Percentiles rank a stretch among this genome's conserved stretches.
Conservation (phyloP, 2,329 filamentous ascomycete genomes). For the Exophiala spinifera region DNA sequence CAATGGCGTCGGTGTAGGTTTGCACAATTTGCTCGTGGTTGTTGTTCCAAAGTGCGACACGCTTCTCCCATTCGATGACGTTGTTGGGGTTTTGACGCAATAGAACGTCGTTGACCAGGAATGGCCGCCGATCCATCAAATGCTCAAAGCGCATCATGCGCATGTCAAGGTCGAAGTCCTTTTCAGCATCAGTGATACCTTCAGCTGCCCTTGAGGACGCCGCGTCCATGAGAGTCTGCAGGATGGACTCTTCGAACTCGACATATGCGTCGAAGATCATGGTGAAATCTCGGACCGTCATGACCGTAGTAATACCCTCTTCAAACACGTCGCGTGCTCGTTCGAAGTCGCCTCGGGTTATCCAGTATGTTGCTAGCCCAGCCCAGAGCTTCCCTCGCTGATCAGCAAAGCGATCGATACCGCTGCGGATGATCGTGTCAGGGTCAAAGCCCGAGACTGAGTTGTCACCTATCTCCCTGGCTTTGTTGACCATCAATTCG, state of each 20-base stretch:
- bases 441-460: constrained; percentile 83
- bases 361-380: constrained; percentile 94
- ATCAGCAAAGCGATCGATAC: constrained; percentile 85
- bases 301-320: constrained; percentile 93
- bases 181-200: constrained; percentile 71
- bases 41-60: constrained; percentile 90
- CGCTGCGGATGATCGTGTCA: constrained; percentile 87
- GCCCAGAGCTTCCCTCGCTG: constrained; percentile 95
- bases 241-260: constrained; percentile 95
- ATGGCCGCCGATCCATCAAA: constrained; percentile 93
- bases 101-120: constrained; percentile 92
- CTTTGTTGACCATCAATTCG: constrained; percentile 86
- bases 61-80: constrained; percentile 94
- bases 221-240: constrained; percentile 84
- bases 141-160: constrained; percentile 98
- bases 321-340: constrained; percentile 90
- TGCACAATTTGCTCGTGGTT: constrained; percentile 89
- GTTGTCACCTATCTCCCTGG: constrained; percentile 76
- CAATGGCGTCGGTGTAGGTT: constrained; percentile 92
- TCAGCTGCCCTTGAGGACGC: constrained; percentile 77
- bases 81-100: constrained; percentile 95
- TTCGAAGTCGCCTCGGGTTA: constrained; percentile 87
- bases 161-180: constrained; percentile 92
- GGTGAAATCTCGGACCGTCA: constrained; percentile 97
- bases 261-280: constrained; percentile 94